Conservation (phyloP, 257 asterid genomes). For the Oldenlandia corymbosa region DNA sequence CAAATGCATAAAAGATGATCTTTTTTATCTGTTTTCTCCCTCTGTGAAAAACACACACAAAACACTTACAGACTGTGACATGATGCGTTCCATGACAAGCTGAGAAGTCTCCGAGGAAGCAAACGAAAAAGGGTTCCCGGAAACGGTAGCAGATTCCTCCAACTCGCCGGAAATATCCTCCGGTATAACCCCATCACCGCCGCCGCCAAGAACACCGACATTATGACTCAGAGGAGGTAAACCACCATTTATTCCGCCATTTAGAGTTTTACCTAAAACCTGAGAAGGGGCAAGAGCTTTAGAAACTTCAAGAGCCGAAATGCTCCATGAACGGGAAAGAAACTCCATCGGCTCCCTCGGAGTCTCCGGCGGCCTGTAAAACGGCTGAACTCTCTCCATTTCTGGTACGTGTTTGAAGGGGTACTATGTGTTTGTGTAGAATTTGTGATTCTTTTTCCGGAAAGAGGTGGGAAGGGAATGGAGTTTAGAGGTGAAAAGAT, state of each 20-base stretch:
- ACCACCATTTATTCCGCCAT: conserved; percentile 2
- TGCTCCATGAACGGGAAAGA: conserved; percentile 89
- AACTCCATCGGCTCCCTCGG: conserved; percentile 97
- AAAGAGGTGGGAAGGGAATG: conserved; percentile 5
- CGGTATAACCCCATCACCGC: conserved; percentile 35
- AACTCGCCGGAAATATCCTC: conserved; percentile 57
- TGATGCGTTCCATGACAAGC: conserved; percentile 90
- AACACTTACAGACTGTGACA: conserved; percentile 89
- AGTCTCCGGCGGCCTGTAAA: conserved; percentile 73
- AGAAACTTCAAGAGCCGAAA: conserved; percentile 76
- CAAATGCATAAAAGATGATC: conserved; percentile 4
- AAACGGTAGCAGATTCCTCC: conserved; percentile 43
- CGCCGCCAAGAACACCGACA: conserved; percentile 12
- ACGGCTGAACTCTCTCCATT: conserved; percentile 60
- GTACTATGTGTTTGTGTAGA: background rate
- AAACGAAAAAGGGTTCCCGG: conserved; percentile 85
- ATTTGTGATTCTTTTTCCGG: background rate
- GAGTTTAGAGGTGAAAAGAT: conserved; percentile 16
- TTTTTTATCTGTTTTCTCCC: background rate
- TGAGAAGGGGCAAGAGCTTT: conserved; percentile 51
- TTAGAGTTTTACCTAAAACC: conserved; percentile 23
- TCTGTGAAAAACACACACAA: background rate
- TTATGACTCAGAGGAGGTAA: conserved; percentile 1
- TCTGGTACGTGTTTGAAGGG: background rate
- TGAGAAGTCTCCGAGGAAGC: conserved; percentile 81